These are phyloP conservation scores for Geranium rotundifolium DNA, from an alignment of 345 rosid genomes.

Conservation along the genomic window DNA sequence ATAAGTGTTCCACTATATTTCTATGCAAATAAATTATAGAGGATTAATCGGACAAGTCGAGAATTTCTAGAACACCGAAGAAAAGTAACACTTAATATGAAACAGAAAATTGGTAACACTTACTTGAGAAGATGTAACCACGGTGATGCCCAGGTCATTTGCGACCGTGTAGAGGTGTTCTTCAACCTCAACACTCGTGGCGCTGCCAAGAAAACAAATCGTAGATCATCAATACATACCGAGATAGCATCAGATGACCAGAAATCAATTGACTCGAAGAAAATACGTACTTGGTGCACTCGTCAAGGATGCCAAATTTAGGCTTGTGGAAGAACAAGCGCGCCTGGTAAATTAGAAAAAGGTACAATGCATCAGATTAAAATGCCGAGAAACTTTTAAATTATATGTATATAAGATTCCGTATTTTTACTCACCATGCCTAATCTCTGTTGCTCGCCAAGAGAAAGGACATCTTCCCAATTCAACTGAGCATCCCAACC, in stretches of 20 bases:
- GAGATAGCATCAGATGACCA: not conserved
- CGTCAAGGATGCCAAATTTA: conserved; percentile 84
- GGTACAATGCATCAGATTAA: conserved; percentile 12
- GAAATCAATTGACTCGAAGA: not conserved
- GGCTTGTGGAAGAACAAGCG: conserved; percentile 95
- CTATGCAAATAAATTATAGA: too few species aligned
- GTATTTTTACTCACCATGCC: conserved; percentile 63
- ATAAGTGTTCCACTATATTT: too few species aligned
- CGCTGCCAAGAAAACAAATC: conserved; percentile 34
- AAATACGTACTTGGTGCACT: conserved; percentile 80
- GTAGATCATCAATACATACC: not conserved
- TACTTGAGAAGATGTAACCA: conserved; percentile 92
- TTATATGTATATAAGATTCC: too few species aligned
- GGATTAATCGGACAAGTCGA: too few species aligned
- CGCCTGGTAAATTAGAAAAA: conserved; percentile 38
- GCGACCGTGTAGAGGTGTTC: conserved; percentile 90
- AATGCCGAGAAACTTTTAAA: conserved; percentile 3
- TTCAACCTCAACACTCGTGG: conserved; percentile 93
- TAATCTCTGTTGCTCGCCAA: conserved; percentile 96
- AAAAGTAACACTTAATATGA: too few species aligned
- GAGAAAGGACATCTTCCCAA: conserved; percentile 94
- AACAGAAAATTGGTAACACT: conserved; percentile 7
- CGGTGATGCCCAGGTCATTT: conserved; percentile 68
- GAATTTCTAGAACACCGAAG: too few species aligned
- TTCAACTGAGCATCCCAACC: conserved; percentile 77